phyloP scores from a whole-genome alignment of 495 filamentous ascomycete genomes.

The Trypethelium eluteriae region DNA sequence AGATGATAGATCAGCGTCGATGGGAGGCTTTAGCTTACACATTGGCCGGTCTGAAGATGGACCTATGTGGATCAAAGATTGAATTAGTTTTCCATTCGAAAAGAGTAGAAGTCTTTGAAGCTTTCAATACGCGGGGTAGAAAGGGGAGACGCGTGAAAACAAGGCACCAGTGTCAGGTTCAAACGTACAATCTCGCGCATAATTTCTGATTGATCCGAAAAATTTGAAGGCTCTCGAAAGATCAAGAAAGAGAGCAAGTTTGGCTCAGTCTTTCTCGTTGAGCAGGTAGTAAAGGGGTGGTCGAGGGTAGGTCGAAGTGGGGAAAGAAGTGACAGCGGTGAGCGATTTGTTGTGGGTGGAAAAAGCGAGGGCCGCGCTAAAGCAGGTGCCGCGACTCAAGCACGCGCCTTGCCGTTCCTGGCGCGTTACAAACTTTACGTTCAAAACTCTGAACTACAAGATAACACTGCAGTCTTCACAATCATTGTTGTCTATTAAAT shows the following conservation, averaged over 20 bases:
- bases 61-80: conserved; percentile 55
- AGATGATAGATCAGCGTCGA: background rate
- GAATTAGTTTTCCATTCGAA: conserved; percentile 29
- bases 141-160: conserved; percentile 33
- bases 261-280: conserved; percentile 6
- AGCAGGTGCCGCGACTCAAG: conserved; percentile 2
- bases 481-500: no score
- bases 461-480: background rate
- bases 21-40: conserved; percentile 53
- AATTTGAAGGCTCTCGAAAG: conserved; percentile 1
- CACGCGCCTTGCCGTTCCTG: background rate
- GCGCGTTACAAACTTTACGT: background rate
- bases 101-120: conserved; percentile 30
- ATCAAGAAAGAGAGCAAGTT: conserved; percentile 6
- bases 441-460: background rate
- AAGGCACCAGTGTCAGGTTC: conserved; percentile 15
- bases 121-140: conserved; percentile 30
- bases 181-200: conserved; percentile 42
- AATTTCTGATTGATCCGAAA: conserved; percentile 19
- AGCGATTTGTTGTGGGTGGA: conserved; percentile 16
- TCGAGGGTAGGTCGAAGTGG: conserved; percentile 3
- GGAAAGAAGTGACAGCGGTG: conserved; percentile 12
- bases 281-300: background rate
- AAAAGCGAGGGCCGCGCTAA: conserved; percentile 39
- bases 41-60: conserved; percentile 98